A percentile compares a stretch with the other conserved stretches of the same genome.
These are phyloP conservation scores for Cutaneotrichosporon sp. DNA, from an alignment of 1,284 basidiomycete species.

Conservation along the genomic window DNA sequence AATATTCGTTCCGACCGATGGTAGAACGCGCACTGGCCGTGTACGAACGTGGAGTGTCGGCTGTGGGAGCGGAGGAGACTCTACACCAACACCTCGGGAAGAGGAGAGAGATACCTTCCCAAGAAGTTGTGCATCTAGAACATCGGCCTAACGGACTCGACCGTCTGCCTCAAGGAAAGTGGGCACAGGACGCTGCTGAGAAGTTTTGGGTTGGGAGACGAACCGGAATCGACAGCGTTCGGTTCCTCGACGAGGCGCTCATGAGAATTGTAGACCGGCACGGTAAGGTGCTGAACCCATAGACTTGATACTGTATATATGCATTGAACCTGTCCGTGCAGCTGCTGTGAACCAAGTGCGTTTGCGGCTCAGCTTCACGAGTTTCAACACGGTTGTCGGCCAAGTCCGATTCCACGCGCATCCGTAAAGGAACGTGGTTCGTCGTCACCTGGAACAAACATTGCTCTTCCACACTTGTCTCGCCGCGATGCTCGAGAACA, in stretches of 20 bases:
- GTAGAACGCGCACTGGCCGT: background rate
- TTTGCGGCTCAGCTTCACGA: too few species aligned
- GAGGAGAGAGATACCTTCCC: background rate
- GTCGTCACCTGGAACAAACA: too few species aligned
- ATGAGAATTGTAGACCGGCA: background rate
- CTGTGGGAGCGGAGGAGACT: background rate
- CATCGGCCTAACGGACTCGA: background rate
- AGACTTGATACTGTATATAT: too few species aligned
- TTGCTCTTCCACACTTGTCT: too few species aligned
- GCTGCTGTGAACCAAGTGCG: too few species aligned
- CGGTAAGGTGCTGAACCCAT: background rate
- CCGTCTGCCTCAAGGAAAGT: background rate
- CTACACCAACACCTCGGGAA: background rate
- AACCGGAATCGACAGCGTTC: conserved; percentile 1
- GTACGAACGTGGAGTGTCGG: background rate
- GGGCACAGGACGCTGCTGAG: background rate
- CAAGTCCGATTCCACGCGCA: too few species aligned
- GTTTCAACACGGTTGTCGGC: too few species aligned
- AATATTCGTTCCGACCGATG: conserved; percentile 5
- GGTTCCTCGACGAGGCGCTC: conserved; percentile 7
- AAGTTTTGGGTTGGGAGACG: background rate
- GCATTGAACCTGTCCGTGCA: too few species aligned
- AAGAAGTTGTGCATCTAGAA: too few species aligned
- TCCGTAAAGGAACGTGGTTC: too few species aligned
- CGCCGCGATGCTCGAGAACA: conserved; percentile 50